Evolutionary conservation across 495 filamentous ascomycete genomes (phyloP).

Genomic region (Podospora tetraspora): DNA sequence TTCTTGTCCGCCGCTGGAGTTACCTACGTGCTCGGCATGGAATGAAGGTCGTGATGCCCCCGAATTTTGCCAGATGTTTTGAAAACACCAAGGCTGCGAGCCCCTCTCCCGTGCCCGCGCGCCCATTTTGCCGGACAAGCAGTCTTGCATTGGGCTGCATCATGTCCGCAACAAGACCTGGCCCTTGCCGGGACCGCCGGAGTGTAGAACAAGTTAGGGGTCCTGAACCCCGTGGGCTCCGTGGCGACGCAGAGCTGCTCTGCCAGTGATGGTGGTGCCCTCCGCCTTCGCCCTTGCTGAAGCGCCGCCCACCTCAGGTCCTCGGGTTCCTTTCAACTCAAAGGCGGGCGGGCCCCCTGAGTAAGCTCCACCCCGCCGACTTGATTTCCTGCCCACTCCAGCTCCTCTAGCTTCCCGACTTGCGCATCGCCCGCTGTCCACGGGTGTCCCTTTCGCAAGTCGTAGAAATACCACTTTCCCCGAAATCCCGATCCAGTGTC

Average conservation of each 20-base stretch:
- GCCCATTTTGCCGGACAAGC: slow-evolving; percentile 7
- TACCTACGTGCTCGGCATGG: not conserved
- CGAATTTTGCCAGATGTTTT: not conserved
- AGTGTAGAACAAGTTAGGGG: slow-evolving; percentile 7
- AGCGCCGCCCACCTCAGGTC: slow-evolving; percentile 8
- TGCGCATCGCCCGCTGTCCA: slow-evolving; percentile 25
- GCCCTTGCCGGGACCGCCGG: slow-evolving; percentile 9
- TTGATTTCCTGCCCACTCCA: slow-evolving; percentile 15
- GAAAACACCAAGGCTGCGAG: not conserved
- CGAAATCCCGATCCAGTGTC: slow-evolving; percentile 25
- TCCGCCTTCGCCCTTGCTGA: slow-evolving; percentile 8
- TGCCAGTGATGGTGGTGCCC: not conserved
- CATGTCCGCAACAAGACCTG: not conserved
- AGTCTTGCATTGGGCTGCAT: not conserved
- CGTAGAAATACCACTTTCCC: slow-evolving; percentile 36
- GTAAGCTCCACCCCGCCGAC: slow-evolving; percentile 34
- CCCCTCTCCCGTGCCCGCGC: not conserved
- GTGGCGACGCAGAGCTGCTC: slow-evolving; percentile 10
- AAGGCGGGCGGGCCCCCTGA: slow-evolving; percentile 27
- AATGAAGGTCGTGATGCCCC: not conserved
- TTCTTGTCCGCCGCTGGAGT: not conserved
- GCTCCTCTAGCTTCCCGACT: slow-evolving; percentile 22
- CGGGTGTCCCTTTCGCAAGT: slow-evolving; percentile 9
- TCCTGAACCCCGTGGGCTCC: slow-evolving; percentile 9
- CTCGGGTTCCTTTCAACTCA: slow-evolving; percentile 5